Percentiles rank a stretch among this genome's conserved stretches.
These are phyloP conservation scores for Apiotrichum siamense DNA, from an alignment of 1,284 basidiomycete species.

Conservation along the genomic window DNA sequence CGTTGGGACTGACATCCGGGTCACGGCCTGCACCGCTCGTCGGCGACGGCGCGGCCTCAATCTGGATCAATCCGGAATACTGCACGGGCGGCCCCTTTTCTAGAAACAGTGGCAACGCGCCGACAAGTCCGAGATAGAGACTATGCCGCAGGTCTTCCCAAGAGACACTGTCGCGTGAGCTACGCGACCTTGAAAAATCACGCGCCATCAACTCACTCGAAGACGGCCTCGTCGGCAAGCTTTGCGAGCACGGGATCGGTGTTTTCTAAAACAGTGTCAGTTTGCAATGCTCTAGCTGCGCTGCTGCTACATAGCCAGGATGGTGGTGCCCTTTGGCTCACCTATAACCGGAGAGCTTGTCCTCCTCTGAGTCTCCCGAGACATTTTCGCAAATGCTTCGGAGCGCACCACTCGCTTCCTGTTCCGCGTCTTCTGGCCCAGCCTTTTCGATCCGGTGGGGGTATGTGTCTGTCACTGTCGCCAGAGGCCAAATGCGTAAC, in stretches of 20 bases:
- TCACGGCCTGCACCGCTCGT: background rate
- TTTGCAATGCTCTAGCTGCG: background rate
- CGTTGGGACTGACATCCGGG: no score
- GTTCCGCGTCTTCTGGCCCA: no score
- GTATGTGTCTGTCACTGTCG: no score
- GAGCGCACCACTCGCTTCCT: no score
- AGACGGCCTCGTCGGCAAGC: conserved; percentile 62
- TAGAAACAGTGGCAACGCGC: conserved; percentile 22
- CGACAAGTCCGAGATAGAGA: conserved; percentile 18
- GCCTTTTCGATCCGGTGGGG: no score
- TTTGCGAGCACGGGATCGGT: conserved; percentile 59
- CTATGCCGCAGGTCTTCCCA: conserved; percentile 53
- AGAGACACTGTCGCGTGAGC: background rate
- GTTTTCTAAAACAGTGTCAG: conserved; percentile 4
- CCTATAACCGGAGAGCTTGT: no score
- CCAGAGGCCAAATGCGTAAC: no score
- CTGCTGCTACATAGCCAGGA: no score
- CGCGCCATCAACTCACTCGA: conserved; percentile 57
- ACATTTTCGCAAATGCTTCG: no score
- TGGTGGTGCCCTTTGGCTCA: no score
- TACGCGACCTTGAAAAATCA: background rate
- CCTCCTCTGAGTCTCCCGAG: no score
- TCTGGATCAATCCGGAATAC: background rate
- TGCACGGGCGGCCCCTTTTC: conserved; percentile 7
- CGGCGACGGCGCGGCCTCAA: conserved; percentile 1